Evolutionary conservation across 257 asterid species (phyloP).

Genomic region (Asclepias syriaca): DNA sequence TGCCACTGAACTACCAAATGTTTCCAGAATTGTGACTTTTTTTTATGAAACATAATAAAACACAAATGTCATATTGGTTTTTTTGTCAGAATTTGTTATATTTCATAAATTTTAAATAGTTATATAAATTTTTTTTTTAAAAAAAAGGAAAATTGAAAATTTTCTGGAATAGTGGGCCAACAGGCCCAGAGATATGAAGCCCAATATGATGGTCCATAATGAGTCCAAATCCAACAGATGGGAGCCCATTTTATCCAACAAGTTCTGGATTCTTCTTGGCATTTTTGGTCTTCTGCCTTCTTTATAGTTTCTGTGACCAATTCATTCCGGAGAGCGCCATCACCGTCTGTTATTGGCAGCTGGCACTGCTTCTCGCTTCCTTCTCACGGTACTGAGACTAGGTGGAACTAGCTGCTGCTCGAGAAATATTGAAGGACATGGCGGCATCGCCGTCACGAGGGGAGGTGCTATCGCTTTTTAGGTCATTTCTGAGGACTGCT

Average conservation of each 20-base stretch:
- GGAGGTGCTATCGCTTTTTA: conserved; percentile 65
- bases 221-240: background rate
- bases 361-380: background rate
- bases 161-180: background rate
- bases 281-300: background rate
- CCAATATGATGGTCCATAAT: background rate
- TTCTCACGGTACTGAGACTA: background rate
- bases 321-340: background rate
- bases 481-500: conserved; percentile 71
- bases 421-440: conserved; percentile 6
- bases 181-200: background rate
- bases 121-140: no score
- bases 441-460: conserved; percentile 58
- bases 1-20: background rate
- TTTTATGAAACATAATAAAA: background rate
- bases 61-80: no score
- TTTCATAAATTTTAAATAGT: no score
- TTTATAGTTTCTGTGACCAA: background rate
- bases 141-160: no score
- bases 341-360: background rate
- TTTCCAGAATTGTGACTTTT: background rate
- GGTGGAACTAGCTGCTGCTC: background rate
- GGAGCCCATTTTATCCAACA: background rate
- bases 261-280: background rate
- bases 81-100: no score